Conservation (phyloP, 169 alveolate genomes). For the Cryptosporidium meleagridis region DNA sequence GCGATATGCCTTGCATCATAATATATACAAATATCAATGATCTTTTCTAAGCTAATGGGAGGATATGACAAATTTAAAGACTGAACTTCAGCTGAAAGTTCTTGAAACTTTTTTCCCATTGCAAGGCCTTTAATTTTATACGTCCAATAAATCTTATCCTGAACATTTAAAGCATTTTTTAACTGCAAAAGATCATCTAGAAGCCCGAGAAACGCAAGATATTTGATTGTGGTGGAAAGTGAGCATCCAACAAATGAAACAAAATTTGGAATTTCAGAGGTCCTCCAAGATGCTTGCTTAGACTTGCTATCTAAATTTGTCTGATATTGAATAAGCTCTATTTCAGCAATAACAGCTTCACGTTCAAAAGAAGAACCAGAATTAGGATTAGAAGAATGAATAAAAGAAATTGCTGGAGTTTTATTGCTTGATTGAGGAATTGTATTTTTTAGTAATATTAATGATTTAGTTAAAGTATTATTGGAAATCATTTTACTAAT, state of each 20-base stretch:
- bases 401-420: slow-evolving; percentile 49
- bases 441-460: slow-evolving; percentile 18
- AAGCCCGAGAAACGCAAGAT: slow-evolving; percentile 40
- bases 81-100: slow-evolving; percentile 32
- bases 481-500: slow-evolving; percentile 42
- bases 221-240: slow-evolving; percentile 41
- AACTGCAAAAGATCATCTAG: slow-evolving; percentile 32
- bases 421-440: slow-evolving; percentile 29
- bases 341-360: slow-evolving; percentile 58
- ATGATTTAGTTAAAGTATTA: slow-evolving; percentile 18
- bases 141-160: slow-evolving; percentile 40
- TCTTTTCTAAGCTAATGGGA: slow-evolving; percentile 43
- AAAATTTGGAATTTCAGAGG: slow-evolving; percentile 44
- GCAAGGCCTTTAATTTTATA: slow-evolving; percentile 70
- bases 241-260: slow-evolving; percentile 51
- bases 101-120: slow-evolving; percentile 54
- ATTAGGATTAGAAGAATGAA: slow-evolving; percentile 30
- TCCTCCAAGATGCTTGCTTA: slow-evolving; percentile 52
- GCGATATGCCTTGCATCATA: slow-evolving; percentile 73
- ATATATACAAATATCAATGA: slow-evolving; percentile 58
- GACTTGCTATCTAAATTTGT: slow-evolving; percentile 44
- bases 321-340: slow-evolving; percentile 72
- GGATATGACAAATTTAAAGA: slow-evolving; percentile 7
- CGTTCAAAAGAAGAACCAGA: slow-evolving; percentile 64
- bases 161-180: slow-evolving; percentile 13